Evolutionary conservation across 805 yeast species (phyloP).

Genomic region (Kodamaea neixiangensis): DNA sequence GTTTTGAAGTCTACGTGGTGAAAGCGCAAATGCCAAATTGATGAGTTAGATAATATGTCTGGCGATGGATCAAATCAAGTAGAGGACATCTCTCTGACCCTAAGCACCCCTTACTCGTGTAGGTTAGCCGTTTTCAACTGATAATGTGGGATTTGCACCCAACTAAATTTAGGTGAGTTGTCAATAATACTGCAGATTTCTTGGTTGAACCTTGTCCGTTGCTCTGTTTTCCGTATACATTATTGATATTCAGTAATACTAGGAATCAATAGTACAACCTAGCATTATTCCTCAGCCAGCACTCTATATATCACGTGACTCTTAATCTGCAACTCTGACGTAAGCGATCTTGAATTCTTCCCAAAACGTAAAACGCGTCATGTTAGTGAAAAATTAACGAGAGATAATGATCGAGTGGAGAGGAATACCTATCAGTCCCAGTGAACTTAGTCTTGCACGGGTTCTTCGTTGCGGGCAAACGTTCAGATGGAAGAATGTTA

Average conservation of each 20-base stretch:
- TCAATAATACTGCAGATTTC: no score
- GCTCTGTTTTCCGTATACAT: no score
- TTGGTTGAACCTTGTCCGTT: slow-evolving; percentile 9
- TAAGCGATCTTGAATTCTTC: not conserved
- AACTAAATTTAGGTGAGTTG: no score
- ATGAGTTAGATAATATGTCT: not conserved
- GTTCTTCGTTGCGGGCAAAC: slow-evolving; percentile 87
- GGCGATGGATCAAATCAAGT: no score
- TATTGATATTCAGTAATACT: no score
- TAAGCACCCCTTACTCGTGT: no score
- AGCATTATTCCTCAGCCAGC: not conserved
- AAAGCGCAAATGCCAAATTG: not conserved
- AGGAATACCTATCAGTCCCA: slow-evolving; percentile 12
- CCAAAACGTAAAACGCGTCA: slow-evolving; percentile 1
- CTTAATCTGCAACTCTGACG: no score
- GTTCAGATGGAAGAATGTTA: slow-evolving; percentile 71
- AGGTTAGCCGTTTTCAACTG: no score
- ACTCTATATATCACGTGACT: no score
- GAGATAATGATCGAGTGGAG: slow-evolving; percentile 12
- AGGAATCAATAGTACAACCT: no score
- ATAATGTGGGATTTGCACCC: no score
- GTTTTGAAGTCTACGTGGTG: not conserved
- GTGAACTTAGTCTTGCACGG: slow-evolving; percentile 59
- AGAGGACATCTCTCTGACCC: no score
- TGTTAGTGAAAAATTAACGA: not conserved